These are phyloP conservation scores for Solanum gracilifrons DNA, from an alignment of 257 asterid species.

Conservation along the genomic window DNA sequence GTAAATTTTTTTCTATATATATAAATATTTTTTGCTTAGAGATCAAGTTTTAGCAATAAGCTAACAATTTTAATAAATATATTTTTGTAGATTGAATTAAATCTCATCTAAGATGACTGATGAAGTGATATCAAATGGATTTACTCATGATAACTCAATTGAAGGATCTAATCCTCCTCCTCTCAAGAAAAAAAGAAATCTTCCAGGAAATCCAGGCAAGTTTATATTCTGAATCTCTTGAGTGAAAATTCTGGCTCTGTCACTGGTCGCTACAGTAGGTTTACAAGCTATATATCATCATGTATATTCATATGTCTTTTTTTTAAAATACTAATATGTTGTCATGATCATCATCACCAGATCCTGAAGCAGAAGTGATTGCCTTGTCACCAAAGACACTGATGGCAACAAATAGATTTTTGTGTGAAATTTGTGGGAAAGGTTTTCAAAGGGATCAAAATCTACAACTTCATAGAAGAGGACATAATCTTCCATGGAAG, in stretches of 20 bases:
- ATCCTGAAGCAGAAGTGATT: conserved; percentile 89
- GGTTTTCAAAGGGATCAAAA: conserved; percentile 94
- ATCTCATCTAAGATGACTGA: conserved; percentile 38
- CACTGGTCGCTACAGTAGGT: not conserved
- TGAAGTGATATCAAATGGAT: conserved; percentile 36
- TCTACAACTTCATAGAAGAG: conserved; percentile 80
- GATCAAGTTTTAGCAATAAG: not conserved
- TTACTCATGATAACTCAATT: conserved; percentile 18
- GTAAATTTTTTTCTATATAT: not conserved
- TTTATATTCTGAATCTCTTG: not conserved
- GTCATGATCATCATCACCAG: conserved; percentile 13
- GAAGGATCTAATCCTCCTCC: conserved; percentile 45
- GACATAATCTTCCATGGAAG: conserved; percentile 91
- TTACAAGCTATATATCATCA: not conserved
- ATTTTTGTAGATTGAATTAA: not conserved
- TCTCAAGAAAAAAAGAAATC: conserved; percentile 76
- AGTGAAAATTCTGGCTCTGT: not conserved
- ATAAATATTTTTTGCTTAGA: not conserved
- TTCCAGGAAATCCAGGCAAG: conserved; percentile 87
- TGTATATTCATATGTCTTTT: conserved; percentile 9
- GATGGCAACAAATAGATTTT: conserved; percentile 85
- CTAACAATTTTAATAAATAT: not conserved
- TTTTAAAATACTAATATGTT: not conserved
- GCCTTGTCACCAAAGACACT: conserved; percentile 81
- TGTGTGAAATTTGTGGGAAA: conserved; percentile 87